A percentile compares a stretch with the other conserved stretches of the same genome.
Evolutionary conservation across 2,329 filamentous ascomycete species (phyloP).

Genomic region (Dendrostoma leiphaemia): DNA sequence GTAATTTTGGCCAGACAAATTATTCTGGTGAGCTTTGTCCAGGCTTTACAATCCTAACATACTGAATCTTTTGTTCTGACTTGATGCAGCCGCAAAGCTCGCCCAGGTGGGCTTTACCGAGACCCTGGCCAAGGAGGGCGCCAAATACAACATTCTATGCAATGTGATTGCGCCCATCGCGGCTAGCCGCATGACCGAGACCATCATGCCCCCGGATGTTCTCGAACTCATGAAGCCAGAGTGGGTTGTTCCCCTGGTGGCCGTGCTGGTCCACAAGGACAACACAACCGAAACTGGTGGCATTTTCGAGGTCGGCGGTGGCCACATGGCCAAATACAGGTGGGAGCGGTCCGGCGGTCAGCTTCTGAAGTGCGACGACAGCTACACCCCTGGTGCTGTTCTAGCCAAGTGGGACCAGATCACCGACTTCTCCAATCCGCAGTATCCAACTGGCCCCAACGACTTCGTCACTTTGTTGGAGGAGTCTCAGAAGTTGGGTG

Average conservation of each 20-base stretch:
- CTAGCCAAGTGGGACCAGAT: constrained; percentile 88
- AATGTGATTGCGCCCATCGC: constrained; percentile 96
- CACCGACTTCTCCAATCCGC: constrained; percentile 78
- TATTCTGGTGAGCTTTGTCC: constrained; percentile 65
- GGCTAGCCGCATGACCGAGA: constrained; percentile 92
- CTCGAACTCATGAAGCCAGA: constrained; percentile 83
- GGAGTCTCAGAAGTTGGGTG: constrained; percentile 73
- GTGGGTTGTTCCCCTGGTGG: constrained; percentile 93
- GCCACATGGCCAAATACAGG: constrained; percentile 86
- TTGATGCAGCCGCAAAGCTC: constrained; percentile 73
- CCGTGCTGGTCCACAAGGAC: constrained; percentile 79
- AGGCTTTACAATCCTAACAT: too few relatives aligned
- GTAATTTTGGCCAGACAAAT: constrained; percentile 93
- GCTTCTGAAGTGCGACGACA: constrained; percentile 83
- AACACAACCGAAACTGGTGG: constrained; percentile 80
- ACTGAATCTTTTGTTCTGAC: constrained; percentile 1
- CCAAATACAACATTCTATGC: constrained; percentile 95
- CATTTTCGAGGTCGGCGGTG: constrained; percentile 93
- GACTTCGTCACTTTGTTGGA: constrained; percentile 88
- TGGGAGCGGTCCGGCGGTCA: constrained; percentile 93
- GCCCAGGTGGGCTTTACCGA: constrained; percentile 96
- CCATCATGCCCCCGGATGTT: constrained; percentile 92
- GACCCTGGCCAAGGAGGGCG: constrained; percentile 94
- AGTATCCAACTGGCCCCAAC: constrained; percentile 79
- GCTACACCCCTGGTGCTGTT: constrained; percentile 83